A percentile compares a stretch with the other conserved stretches of the same genome.
Evolutionary conservation across 129 eudicot genomes (phyloP).

Genomic region (Helichrysum umbraculigerum): DNA sequence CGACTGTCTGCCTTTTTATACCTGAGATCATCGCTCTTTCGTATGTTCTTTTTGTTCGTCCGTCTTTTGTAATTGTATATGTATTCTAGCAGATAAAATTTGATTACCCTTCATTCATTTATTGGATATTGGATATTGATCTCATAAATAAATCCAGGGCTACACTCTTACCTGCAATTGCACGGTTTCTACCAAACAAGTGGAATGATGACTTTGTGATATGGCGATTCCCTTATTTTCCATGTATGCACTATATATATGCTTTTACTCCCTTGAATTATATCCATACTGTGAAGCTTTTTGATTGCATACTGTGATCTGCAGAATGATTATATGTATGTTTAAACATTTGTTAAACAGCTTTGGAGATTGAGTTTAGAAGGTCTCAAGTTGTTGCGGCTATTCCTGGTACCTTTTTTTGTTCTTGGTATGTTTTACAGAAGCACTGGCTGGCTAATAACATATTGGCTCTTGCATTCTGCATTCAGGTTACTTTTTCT

Average conservation of each 20-base stretch:
- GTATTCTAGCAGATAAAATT: not conserved
- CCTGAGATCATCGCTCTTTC: slow-evolving; percentile 90
- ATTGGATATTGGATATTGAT: not conserved
- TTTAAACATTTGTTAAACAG: slow-evolving; percentile 54
- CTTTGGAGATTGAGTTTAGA: slow-evolving; percentile 84
- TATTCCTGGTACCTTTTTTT: slow-evolving; percentile 89
- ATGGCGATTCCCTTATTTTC: slow-evolving; percentile 76
- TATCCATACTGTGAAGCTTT: too few relatives aligned
- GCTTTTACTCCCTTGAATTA: not conserved
- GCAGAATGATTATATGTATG: slow-evolving; percentile 31
- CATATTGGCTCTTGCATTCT: slow-evolving; percentile 85
- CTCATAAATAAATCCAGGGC: slow-evolving; percentile 49
- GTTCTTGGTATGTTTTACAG: slow-evolving; percentile 93
- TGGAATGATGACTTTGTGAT: slow-evolving; percentile 78
- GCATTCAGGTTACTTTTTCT: slow-evolving; percentile 69
- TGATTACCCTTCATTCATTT: too few relatives aligned
- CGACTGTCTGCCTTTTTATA: slow-evolving; percentile 81
- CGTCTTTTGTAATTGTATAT: slow-evolving; percentile 13
- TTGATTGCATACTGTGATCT: slow-evolving; percentile 20
- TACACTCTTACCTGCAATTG: slow-evolving; percentile 79
- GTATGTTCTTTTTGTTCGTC: slow-evolving; percentile 57
- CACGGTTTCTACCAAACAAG: slow-evolving; percentile 66
- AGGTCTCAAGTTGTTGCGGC: slow-evolving; percentile 87
- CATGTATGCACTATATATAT: slow-evolving; percentile 46
- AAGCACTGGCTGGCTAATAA: slow-evolving; percentile 99